Base-by-base conservation (phyloP, 1,284 basidiomycete genomes). In the Lentinus polychrous region DNA sequence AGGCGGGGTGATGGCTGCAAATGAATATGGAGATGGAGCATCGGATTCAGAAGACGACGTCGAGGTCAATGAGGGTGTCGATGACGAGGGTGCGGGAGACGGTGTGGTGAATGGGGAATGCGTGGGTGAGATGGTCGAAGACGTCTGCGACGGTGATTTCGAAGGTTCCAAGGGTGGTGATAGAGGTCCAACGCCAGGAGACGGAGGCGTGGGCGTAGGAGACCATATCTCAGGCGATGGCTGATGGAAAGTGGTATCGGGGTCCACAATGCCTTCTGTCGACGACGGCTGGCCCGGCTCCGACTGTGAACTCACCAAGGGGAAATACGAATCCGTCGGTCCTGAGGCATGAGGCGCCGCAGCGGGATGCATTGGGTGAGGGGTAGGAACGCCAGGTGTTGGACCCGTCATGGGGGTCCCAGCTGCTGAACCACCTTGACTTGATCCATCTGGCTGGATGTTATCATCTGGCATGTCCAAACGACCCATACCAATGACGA, bases 401-500 rank as follows among this genome's bases (percentile, higher is more conserved):
- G 39, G 22, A 6, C 48, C 27, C 20, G 38, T 32, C 18, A 62
- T 58, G 32, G 46, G 40, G 10, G 55, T 57, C 27, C 27, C 27
- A 27, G 35, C 39, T 3, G 47, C 15, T 17, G 55, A 58, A 40
- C 59, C 61, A 22, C 42, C 49, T 18, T 58, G 52, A 39, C 67
- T 66, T 34, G 66, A 72, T 34, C 59, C 56, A 27, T 71, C 66
- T 23, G 72, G 33, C 6, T 38, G 24, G n/a, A 33, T n/a, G 14
- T n/a, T 48, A 1, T 58, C 60, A 2, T 65, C 64, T 5, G 52
- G 49, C 33, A 64, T 46, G 46, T 92, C 89, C 15, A 95, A 72
- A 27, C 81, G 73, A 3, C 89, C 90, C 74, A 96, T 88, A 22
- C 91, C 92, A 45, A 94, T 83, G 49, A 94, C 82, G 51, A 96